Evolutionary conservation across 768 basidiomycete genomes (phyloP).

Genomic region (Leccinum sublutescens): DNA sequence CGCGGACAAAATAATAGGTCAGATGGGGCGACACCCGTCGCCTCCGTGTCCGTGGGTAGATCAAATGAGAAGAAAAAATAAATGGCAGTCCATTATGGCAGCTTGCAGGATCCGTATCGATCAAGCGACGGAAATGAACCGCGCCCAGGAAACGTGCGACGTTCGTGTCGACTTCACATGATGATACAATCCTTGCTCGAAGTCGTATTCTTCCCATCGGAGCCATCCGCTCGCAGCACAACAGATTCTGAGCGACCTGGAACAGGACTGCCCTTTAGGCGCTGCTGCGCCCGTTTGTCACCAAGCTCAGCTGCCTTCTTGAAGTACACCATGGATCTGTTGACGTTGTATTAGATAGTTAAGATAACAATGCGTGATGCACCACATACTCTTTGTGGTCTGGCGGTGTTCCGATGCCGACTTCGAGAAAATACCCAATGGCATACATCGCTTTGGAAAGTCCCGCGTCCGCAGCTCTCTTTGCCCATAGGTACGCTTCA

Average conservation of each 20-base stretch:
- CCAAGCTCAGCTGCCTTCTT: constrained; percentile 88
- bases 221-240: constrained; percentile 51
- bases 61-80: constrained; percentile 1
- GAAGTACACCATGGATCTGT: constrained; percentile 77
- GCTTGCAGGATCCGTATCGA: not conserved
- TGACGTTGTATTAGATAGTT: constrained; percentile 1
- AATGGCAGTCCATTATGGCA: not conserved
- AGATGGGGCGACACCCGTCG: constrained; percentile 2
- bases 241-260: constrained; percentile 64
- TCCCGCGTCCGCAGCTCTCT: constrained; percentile 89
- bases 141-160: constrained; percentile 5
- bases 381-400: constrained; percentile 62
- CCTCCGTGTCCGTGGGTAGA: constrained; percentile 20
- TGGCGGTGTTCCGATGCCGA: constrained; percentile 79
- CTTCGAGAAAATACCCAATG: constrained; percentile 95
- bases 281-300: constrained; percentile 89
- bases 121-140: constrained; percentile 15
- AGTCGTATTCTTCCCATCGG: constrained; percentile 46
- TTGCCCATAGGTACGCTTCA: constrained; percentile 97
- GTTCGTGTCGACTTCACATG: constrained; percentile 55
- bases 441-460: constrained; percentile 97
- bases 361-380: constrained; percentile 5
- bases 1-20: not conserved
- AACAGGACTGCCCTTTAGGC: constrained; percentile 62
- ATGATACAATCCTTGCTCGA: constrained; percentile 80